These are phyloP conservation scores for Phytopythium litorale DNA, from an alignment of 352 stramenopile species.

Conservation along the genomic window DNA sequence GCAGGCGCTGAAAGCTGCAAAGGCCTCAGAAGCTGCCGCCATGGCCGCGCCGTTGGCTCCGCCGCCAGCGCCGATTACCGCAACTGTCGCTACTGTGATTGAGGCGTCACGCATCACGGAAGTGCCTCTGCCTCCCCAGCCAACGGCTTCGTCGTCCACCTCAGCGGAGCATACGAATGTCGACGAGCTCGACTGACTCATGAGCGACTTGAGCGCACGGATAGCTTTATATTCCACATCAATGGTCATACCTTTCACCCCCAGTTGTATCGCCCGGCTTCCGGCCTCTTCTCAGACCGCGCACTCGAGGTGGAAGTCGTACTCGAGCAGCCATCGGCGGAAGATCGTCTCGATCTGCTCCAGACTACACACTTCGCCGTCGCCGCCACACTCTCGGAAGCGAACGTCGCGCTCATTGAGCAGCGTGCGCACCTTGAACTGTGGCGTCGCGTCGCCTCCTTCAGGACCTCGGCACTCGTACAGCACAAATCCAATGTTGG, in stretches of 20 bases:
- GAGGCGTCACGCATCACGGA: not conserved
- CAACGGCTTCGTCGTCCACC: slow-evolving; percentile 8
- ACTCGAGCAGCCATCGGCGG: slow-evolving; percentile 61
- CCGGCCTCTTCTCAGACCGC: slow-evolving; percentile 5
- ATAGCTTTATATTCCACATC: not conserved
- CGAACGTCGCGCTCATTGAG: slow-evolving; percentile 62
- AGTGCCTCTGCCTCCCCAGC: slow-evolving; percentile 11
- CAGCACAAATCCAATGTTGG: slow-evolving; percentile 81
- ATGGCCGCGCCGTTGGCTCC: not conserved
- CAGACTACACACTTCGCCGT: slow-evolving; percentile 45
- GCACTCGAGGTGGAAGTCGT: slow-evolving; percentile 57
- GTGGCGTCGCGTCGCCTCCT: not conserved
- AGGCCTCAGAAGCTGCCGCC: not conserved
- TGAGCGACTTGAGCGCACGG: not conserved
- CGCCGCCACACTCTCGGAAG: slow-evolving; percentile 40
- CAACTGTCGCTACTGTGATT: not conserved
- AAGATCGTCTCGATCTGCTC: slow-evolving; percentile 54
- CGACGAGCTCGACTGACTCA: slow-evolving; percentile 40
- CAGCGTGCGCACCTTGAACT: slow-evolving; percentile 50
- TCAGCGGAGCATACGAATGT: slow-evolving; percentile 35
- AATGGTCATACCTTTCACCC: slow-evolving; percentile 2
- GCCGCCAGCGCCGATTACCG: not conserved
- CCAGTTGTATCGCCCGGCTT: not conserved
- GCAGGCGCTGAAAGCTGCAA: not conserved
- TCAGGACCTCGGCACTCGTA: slow-evolving; percentile 41